Percentiles rank a stretch among this genome's conserved stretches.
These are phyloP conservation scores for Hypoxylon sp. DNA, from an alignment of 2,329 filamentous ascomycete genomes.

Conservation along the genomic window DNA sequence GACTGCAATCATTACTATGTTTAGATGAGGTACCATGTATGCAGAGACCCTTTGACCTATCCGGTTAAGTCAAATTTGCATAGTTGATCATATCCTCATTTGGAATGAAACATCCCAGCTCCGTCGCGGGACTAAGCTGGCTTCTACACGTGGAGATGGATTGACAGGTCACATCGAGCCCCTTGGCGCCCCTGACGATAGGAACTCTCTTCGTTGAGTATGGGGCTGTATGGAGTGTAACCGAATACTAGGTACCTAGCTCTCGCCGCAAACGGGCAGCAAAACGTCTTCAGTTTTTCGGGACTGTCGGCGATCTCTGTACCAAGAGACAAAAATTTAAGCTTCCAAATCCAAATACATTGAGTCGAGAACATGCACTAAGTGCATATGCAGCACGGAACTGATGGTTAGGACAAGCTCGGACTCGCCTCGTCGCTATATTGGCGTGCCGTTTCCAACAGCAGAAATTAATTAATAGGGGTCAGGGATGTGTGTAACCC, in stretches of 20 bases:
- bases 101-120: constrained; percentile 22
- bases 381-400: constrained; percentile 11
- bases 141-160: constrained; percentile 31
- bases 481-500: constrained; percentile 32
- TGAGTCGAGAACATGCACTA: background rate
- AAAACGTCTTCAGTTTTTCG: constrained; percentile 7
- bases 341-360: constrained; percentile 1
- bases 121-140: constrained; percentile 23
- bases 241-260: constrained; percentile 5
- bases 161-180: constrained; percentile 29
- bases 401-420: constrained; percentile 12
- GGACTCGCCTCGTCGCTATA: constrained; percentile 21
- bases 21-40: constrained; percentile 15
- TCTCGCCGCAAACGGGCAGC: constrained; percentile 14
- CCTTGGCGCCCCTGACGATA: constrained; percentile 22
- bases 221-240: constrained; percentile 29
- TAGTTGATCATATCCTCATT: constrained; percentile 29
- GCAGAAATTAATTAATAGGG: constrained; percentile 29
- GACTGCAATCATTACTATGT: constrained; percentile 21
- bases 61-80: constrained; percentile 26
- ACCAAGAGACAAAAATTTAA: constrained; percentile 13
- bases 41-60: constrained; percentile 11
- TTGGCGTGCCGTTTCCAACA: constrained; percentile 24
- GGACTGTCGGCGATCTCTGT: constrained; percentile 14
- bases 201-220: constrained; percentile 9